Base-by-base conservation (phyloP, 2,329 filamentous ascomycete genomes). In the Epicoccum nigrum region DNA sequence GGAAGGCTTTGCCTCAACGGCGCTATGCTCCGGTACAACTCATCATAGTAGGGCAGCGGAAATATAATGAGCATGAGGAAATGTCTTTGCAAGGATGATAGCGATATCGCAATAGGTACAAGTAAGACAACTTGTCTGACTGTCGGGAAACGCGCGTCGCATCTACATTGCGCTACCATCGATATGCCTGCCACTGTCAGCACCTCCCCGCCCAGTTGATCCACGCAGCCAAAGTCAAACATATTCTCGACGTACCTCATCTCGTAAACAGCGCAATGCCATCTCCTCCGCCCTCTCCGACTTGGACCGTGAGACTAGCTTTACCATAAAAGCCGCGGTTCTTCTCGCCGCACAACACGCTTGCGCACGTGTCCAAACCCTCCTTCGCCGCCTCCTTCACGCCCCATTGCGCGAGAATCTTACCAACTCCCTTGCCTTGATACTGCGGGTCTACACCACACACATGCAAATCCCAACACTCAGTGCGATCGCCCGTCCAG, bases 331-430 rank as follows among this genome's bases (percentile, higher is more conserved):
- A 68, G 1, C 59, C 62, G 4, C 65, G 51, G 25, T 68, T 69
- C 54, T 65, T 67, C 44, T 67, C 63, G 1, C 65, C 67, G n/a
- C 63, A 67, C 1, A 69, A 34, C 4, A 68, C 67, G 33, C 67
- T 68, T 2, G 63, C 60, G 16, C 59, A 57, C 2, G 55, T 49
- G 9, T 44, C 62, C 7, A 69, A 51, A 7, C 59, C 67, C 33
- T 74, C 61, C 30, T 59, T 56, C 27, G 70, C 59, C 1, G 55
- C 73, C n/a, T 73, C 62, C 7, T 66, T 49, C 1, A 68, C 68
- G 6, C 76, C 74, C 69, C 73, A 77, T 17, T 67, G 57, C 23
- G 76, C 64, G 21, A 77, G 59, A 28, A 73, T 59, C 27, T 63
- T 65, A 1, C 74, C 74, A 1, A 70, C 63, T 3, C 75, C 75